Evolutionary conservation across 441 rosid genomes (phyloP).

Genomic region (Brassica balearica): DNA sequence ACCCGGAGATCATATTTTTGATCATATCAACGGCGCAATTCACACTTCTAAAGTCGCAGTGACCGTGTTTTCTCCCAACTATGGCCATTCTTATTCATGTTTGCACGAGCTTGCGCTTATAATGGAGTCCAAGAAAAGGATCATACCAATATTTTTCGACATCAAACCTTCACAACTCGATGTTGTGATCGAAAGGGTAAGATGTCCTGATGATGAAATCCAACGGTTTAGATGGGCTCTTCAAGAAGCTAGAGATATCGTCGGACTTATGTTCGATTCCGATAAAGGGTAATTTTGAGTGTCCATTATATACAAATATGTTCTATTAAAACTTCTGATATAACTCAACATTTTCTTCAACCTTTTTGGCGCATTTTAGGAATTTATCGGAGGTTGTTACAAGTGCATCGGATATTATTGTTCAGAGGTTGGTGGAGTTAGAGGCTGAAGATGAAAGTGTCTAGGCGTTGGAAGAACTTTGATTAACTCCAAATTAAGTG

Average conservation of each 20-base stretch:
- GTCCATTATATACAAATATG: background rate
- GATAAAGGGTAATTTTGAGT: conserved; percentile 61
- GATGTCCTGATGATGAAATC: conserved; percentile 49
- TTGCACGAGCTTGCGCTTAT: conserved; percentile 74
- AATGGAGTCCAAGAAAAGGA: conserved; percentile 72
- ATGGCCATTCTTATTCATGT: conserved; percentile 67
- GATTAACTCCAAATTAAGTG: conserved; percentile 1
- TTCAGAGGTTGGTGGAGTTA: conserved; percentile 63
- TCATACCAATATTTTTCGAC: conserved; percentile 78
- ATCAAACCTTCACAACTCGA: conserved; percentile 74
- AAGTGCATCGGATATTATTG: conserved; percentile 64
- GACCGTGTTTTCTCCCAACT: conserved; percentile 70
- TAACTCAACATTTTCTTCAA: background rate
- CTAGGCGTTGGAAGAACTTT: conserved; percentile 18
- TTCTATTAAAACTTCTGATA: background rate
- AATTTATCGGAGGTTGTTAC: conserved; percentile 73
- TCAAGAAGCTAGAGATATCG: conserved; percentile 71
- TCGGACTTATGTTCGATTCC: conserved; percentile 69
- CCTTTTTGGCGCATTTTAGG: conserved; percentile 43
- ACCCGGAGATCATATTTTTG: conserved; percentile 74
- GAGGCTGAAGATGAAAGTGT: conserved; percentile 44
- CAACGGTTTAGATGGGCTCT: conserved; percentile 66
- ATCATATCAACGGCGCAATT: conserved; percentile 58
- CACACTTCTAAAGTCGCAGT: conserved; percentile 63
- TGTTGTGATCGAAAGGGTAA: conserved; percentile 41